Percentiles rank a stretch among this genome's conserved stretches.
phyloP scores from a whole-genome alignment of 192 early-diverging fungal species.

The Tieghemiomyces parasiticus region DNA sequence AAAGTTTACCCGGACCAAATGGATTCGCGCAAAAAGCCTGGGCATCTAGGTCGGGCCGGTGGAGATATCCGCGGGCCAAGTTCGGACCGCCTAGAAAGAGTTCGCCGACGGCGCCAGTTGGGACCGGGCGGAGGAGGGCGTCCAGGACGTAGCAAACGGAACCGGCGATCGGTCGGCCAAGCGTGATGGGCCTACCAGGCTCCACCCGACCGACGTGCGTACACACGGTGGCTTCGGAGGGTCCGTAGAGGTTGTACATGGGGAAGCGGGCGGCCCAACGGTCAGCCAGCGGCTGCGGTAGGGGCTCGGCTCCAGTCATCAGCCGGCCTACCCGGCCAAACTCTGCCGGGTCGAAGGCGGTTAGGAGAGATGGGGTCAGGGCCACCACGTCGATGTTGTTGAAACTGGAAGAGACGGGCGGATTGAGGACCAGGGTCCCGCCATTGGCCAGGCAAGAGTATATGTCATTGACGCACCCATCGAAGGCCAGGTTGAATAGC shows the following conservation, averaged over 20 bases:
- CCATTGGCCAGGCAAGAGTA: constrained; percentile 1
- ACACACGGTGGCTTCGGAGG: background rate
- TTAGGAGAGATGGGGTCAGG: constrained; percentile 1
- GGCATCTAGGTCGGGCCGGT: constrained; percentile 3
- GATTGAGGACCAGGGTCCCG: constrained; percentile 4
- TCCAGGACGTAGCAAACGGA: background rate
- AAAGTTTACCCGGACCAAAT: background rate
- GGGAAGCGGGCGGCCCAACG: background rate
- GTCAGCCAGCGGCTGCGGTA: background rate
- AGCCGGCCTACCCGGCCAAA: background rate
- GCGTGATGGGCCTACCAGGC: background rate
- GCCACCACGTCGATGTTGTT: background rate
- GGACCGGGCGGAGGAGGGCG: background rate
- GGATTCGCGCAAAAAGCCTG: background rate
- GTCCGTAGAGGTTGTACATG: constrained; percentile 3
- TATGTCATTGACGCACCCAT: constrained; percentile 7
- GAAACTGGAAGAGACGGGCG: background rate
- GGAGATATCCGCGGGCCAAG: background rate
- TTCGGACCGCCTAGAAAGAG: background rate
- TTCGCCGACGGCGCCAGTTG: background rate
- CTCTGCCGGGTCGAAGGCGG: background rate
- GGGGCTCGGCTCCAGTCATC: background rate
- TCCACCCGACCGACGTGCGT: background rate
- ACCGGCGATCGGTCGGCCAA: background rate
- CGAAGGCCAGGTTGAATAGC: constrained; percentile 1